These are phyloP conservation scores for Pseudogymnoascus sp. DNA, from an alignment of 2,329 filamentous ascomycete genomes.

Conservation along the genomic window DNA sequence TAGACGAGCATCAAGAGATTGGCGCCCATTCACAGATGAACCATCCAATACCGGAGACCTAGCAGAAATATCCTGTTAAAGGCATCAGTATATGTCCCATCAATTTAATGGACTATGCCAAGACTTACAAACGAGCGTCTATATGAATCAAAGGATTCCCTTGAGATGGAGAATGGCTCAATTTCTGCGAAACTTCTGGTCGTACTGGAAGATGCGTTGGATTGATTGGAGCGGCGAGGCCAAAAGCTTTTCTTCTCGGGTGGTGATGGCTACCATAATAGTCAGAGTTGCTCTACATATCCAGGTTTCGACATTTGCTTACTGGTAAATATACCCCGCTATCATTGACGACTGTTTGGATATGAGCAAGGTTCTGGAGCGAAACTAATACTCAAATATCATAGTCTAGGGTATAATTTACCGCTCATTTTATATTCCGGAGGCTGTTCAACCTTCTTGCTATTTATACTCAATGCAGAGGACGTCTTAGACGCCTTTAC, in stretches of 20 bases:
- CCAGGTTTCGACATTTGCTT: conserved; percentile 29
- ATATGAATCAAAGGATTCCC: conserved; percentile 96
- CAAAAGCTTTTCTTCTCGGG: conserved; percentile 77
- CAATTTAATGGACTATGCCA: conserved; percentile 9
- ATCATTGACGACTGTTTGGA: conserved; percentile 74
- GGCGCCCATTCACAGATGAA: conserved; percentile 53
- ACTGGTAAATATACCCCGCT: conserved; percentile 91
- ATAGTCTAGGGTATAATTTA: conserved; percentile 34
- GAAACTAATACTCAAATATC: conserved; percentile 12
- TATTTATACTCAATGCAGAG: conserved; percentile 53
- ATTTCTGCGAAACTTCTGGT: conserved; percentile 62
- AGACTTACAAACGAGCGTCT: conserved; percentile 79
- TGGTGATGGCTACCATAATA: conserved; percentile 62
- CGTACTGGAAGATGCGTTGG: conserved; percentile 46
- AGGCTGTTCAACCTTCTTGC: conserved; percentile 45
- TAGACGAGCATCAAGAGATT: conserved; percentile 67
- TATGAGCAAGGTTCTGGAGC: conserved; percentile 21
- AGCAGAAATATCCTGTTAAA: conserved; percentile 76
- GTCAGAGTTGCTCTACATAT: neutral
- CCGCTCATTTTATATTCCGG: conserved; percentile 75
- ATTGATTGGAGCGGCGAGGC: conserved; percentile 44
- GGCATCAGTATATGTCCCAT: conserved; percentile 9
- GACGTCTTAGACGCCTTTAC: conserved; percentile 54
- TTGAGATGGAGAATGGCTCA: conserved; percentile 88
- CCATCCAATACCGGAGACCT: conserved; percentile 62